phyloP scores from a whole-genome alignment of 495 filamentous ascomycete genomes.

The Penicillium flavigenum region DNA sequence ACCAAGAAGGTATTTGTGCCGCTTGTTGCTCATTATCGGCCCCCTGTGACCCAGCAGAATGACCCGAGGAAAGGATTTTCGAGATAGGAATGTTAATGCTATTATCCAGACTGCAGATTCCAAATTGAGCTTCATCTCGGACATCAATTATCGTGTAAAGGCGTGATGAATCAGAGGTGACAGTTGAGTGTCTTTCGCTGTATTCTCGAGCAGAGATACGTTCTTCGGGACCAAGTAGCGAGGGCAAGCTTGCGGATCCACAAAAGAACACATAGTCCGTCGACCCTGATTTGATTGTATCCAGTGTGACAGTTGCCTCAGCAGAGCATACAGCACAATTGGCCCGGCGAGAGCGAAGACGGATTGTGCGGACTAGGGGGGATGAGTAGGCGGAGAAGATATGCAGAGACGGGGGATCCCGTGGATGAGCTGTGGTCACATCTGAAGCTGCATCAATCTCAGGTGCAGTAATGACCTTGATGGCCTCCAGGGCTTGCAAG shows the following conservation, averaged over 20 bases:
- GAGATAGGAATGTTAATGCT: slow-evolving; percentile 79
- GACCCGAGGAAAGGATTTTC: slow-evolving; percentile 43
- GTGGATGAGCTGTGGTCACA: slow-evolving; percentile 32
- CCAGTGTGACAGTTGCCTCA: slow-evolving; percentile 56
- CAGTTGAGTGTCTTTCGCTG: slow-evolving; percentile 19
- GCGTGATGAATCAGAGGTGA: not conserved
- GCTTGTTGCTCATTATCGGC: slow-evolving; percentile 7
- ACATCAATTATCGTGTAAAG: slow-evolving; percentile 73
- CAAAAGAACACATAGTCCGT: slow-evolving; percentile 82
- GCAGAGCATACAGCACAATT: slow-evolving; percentile 76
- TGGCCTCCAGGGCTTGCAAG: slow-evolving; percentile 82
- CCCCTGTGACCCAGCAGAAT: slow-evolving; percentile 5
- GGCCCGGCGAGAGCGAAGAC: slow-evolving; percentile 62
- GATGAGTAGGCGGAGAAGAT: slow-evolving; percentile 70
- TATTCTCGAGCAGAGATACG: slow-evolving; percentile 63
- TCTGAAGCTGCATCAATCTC: slow-evolving; percentile 2
- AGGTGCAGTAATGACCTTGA: slow-evolving; percentile 67
- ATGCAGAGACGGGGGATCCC: slow-evolving; percentile 48
- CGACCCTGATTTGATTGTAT: slow-evolving; percentile 59
- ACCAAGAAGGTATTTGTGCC: slow-evolving; percentile 39
- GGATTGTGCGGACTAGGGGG: slow-evolving; percentile 71
- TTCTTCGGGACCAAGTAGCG: slow-evolving; percentile 56
- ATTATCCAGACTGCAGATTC: slow-evolving; percentile 69
- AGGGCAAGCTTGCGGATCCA: slow-evolving; percentile 51
- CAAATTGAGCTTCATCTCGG: slow-evolving; percentile 78